A percentile compares a stretch with the other conserved stretches of the same genome.
Evolutionary conservation across 1,284 basidiomycete species (phyloP).

Genomic region (Prillingera fragicola): DNA sequence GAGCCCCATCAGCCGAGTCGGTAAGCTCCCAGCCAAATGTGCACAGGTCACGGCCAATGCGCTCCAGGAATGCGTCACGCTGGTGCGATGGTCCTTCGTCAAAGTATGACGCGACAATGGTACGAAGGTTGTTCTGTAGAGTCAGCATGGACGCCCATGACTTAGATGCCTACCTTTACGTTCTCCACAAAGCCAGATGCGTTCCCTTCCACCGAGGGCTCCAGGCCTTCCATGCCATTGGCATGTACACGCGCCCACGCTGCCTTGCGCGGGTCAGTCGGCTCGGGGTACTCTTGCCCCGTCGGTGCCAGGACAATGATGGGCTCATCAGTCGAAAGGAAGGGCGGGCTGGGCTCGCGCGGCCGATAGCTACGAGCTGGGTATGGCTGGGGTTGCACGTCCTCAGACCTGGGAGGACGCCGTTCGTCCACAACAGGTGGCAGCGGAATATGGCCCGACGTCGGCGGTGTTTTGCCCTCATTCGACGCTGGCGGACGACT

Average conservation of each 20-base stretch:
- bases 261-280: conserved; percentile 2
- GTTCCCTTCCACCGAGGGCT: conserved; percentile 28
- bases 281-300: conserved; percentile 2
- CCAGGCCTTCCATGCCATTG: conserved; percentile 33
- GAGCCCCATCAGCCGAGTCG: conserved; percentile 31
- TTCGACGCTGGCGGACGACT: no score
- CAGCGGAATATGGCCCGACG: neutral
- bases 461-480: neutral
- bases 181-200: conserved; percentile 40
- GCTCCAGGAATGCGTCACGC: conserved; percentile 40
- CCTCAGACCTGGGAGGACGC: no score
- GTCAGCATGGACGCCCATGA: neutral
- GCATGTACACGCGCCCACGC: conserved; percentile 19
- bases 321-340: neutral
- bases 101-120: conserved; percentile 32
- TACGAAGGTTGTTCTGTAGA: conserved; percentile 31
- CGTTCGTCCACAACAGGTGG: no score
- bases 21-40: conserved; percentile 37
- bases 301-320: conserved; percentile 6
- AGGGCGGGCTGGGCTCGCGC: no score
- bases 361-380: no score
- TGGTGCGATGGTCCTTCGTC: conserved; percentile 20
- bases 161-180: conserved; percentile 41
- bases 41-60: conserved; percentile 35
- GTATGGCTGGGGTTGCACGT: no score